Percentiles rank a stretch among this genome's conserved stretches.
phyloP scores from a whole-genome alignment of 2,329 filamentous ascomycete species.

The Myrmaecium sp. region DNA sequence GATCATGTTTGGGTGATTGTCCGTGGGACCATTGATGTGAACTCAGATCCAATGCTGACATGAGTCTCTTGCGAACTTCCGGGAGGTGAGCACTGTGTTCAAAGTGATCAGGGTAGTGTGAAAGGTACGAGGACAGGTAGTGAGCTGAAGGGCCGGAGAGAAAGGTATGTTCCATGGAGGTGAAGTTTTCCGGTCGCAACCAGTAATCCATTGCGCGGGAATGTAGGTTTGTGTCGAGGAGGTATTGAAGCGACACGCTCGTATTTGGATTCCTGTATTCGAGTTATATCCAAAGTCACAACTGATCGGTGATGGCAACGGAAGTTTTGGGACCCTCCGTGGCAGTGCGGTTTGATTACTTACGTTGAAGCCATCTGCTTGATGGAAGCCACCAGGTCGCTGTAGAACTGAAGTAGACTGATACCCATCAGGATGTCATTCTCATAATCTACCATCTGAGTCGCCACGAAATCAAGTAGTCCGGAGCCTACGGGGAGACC shows the following conservation, averaged over 20 bases:
- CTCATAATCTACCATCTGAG: constrained; percentile 37
- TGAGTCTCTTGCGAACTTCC: constrained; percentile 30
- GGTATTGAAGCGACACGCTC: constrained; percentile 33
- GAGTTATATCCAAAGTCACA: no score
- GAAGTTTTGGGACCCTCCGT: not conserved
- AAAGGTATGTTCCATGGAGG: constrained; percentile 35
- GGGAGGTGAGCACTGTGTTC: constrained; percentile 28
- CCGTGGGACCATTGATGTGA: constrained; percentile 34
- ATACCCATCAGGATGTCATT: constrained; percentile 44
- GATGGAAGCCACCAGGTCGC: constrained; percentile 30
- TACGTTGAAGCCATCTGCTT: constrained; percentile 4
- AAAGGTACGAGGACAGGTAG: constrained; percentile 40
- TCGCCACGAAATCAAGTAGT: constrained; percentile 37
- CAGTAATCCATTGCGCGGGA: constrained; percentile 32
- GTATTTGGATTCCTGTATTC: constrained; percentile 20
- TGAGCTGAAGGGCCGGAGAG: constrained; percentile 37
- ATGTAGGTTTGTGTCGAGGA: constrained; percentile 35
- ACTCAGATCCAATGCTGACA: constrained; percentile 27
- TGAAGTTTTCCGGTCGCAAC: constrained; percentile 31
- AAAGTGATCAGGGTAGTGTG: constrained; percentile 37
- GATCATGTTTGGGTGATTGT: constrained; percentile 36
- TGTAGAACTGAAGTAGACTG: constrained; percentile 40
- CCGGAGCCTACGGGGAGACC: constrained; percentile 17
- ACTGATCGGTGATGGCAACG: no score
- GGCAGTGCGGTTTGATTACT: not conserved